phyloP scores from a whole-genome alignment of 2,329 filamentous ascomycete species.

The Penicillium sp. region DNA sequence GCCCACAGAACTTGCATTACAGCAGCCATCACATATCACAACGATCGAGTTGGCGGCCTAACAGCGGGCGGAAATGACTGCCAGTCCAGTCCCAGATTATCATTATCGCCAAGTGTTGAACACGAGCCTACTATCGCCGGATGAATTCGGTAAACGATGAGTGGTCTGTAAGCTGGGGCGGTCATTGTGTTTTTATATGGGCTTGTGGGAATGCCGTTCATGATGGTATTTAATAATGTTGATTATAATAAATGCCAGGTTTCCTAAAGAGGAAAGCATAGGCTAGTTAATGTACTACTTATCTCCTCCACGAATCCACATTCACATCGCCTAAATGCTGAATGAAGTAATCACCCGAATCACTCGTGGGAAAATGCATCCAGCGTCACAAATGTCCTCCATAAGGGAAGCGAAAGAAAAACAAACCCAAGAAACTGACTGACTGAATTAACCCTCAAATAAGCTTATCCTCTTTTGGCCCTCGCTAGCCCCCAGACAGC shows the following conservation, averaged over 20 bases:
- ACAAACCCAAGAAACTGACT: neutral
- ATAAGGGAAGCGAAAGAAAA: neutral
- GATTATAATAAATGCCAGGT: neutral
- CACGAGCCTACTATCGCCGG: neutral
- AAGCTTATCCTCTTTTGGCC: constrained; percentile 9
- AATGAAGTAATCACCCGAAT: neutral
- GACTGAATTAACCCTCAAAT: neutral
- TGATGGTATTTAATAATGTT: neutral
- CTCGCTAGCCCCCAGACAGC: neutral
- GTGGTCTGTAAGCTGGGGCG: neutral
- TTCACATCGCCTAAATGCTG: neutral
- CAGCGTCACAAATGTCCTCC: neutral
- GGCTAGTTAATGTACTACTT: too few relatives aligned
- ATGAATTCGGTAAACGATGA: neutral
- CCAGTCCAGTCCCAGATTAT: neutral
- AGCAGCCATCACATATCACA: neutral
- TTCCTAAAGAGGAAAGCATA: neutral
- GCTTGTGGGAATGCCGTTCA: neutral
- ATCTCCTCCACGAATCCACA: neutral
- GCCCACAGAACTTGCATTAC: neutral
- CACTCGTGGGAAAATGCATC: neutral
- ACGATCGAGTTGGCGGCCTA: neutral
- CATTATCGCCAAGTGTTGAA: neutral
- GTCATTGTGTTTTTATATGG: neutral
- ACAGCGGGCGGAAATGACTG: neutral